phyloP scores from a whole-genome alignment of 495 filamentous ascomycete species.

The Usnea hakonensis region DNA sequence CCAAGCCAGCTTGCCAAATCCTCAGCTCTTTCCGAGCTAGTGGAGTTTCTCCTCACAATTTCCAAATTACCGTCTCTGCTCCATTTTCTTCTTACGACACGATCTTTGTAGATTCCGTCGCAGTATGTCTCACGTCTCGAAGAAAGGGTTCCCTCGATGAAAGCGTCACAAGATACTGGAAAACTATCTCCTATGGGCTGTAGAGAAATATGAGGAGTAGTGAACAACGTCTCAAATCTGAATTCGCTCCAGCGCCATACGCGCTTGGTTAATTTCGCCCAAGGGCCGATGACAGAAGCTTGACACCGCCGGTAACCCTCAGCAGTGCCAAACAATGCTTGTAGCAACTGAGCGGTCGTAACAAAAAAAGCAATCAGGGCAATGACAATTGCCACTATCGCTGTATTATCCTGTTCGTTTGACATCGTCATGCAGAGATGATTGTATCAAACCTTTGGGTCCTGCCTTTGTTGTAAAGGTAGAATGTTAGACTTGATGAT shows the following conservation, averaged over 20 bases:
- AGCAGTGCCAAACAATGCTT: slow-evolving; percentile 33
- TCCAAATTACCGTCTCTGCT: no score
- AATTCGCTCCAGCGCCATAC: slow-evolving; percentile 31
- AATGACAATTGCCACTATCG: slow-evolving; percentile 27
- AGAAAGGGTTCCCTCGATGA: not conserved
- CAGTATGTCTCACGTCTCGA: slow-evolving; percentile 4
- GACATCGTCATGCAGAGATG: not conserved
- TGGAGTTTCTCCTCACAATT: no score
- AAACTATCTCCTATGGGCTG: no score
- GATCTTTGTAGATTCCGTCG: not conserved
- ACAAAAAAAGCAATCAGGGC: slow-evolving; percentile 31
- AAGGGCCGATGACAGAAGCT: slow-evolving; percentile 31
- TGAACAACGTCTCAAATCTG: slow-evolving; percentile 29
- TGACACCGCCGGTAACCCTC: slow-evolving; percentile 33
- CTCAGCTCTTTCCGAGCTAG: not conserved
- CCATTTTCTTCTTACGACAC: no score
- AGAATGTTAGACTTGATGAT: no score
- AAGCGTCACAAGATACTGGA: not conserved
- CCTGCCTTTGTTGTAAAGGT: no score
- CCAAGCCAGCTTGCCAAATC: not conserved
- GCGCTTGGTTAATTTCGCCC: slow-evolving; percentile 25
- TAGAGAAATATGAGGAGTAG: slow-evolving; percentile 21
- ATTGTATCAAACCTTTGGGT: no score
- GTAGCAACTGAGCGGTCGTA: slow-evolving; percentile 28
- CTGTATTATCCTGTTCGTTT: slow-evolving; percentile 12